Evolutionary conservation across 441 rosid genomes (phyloP).

Genomic region (Gossypium trilobum): DNA sequence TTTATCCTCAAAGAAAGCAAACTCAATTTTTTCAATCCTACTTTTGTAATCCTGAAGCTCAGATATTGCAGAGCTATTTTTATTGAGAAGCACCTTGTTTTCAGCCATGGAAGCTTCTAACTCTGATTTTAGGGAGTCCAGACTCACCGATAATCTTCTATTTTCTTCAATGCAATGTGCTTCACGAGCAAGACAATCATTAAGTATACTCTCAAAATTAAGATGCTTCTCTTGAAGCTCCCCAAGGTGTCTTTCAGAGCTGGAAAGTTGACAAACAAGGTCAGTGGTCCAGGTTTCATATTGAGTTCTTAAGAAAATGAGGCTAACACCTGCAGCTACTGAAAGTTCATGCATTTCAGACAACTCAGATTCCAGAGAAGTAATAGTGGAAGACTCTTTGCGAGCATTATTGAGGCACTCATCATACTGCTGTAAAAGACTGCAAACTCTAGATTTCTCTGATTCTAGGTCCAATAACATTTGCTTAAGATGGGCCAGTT

Average conservation of each 20-base stretch:
- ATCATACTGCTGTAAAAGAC: slow-evolving; percentile 39
- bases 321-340: slow-evolving; percentile 50
- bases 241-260: slow-evolving; percentile 31
- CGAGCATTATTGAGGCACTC: slow-evolving; percentile 35
- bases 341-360: slow-evolving; percentile 49
- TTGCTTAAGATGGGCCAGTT: slow-evolving; percentile 51
- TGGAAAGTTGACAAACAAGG: slow-evolving; percentile 40
- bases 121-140: slow-evolving; percentile 49
- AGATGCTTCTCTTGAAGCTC: slow-evolving; percentile 49
- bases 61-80: slow-evolving; percentile 25
- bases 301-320: slow-evolving; percentile 45
- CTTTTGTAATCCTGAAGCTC: slow-evolving; percentile 44
- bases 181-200: slow-evolving; percentile 49
- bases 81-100: slow-evolving; percentile 37
- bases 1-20: slow-evolving; percentile 27
- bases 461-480: slow-evolving; percentile 49
- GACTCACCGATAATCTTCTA: slow-evolving; percentile 35
- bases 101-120: slow-evolving; percentile 49
- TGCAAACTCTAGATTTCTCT: slow-evolving; percentile 44
- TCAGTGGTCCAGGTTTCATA: slow-evolving; percentile 41
- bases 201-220: slow-evolving; percentile 42
- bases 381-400: slow-evolving; percentile 34
- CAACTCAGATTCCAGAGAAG: slow-evolving; percentile 52
- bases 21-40: slow-evolving; percentile 28
- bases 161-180: slow-evolving; percentile 50